Evolutionary conservation across 768 basidiomycete species (phyloP), one percentile per base, ranked within the genome.

Genomic region (Termitomyces sp.): DNA sequence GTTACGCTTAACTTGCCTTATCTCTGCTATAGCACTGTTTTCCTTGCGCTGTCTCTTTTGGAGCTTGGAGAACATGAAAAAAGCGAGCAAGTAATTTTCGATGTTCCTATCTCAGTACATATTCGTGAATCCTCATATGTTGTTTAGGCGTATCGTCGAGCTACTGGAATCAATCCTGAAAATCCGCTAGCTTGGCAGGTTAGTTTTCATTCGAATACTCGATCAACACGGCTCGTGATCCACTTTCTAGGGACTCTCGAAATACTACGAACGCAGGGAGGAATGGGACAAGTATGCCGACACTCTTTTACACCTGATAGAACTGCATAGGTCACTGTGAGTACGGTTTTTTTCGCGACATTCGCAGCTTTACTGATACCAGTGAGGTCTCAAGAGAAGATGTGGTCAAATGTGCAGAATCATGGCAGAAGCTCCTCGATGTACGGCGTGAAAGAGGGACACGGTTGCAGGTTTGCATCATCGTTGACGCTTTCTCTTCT

Each of bases 121-220:
- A 41, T 55, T 51, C 14, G 43, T 32, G 34, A 37, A 53, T 52
- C 54, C 70, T 65, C 47, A 60, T 58, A 52, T 55, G 16, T 46
- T 16, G 37, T 59, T 32, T 64, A 95, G 92, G 79, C 81, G 27
- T 98, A 96, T 69, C 79, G 77, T 44, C 88, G 83, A 62, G 96
- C 95, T 0, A 90, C 86, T 48, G 74, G 79, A 34, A 60, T 82
- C n/a, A 84, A 84, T 58, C 83, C 87, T 13, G 78, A 81, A 2
- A 88, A 91, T 64, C 72, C 79, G 2, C 77, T 95, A 18, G 95
- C 94, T 16, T 88, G 89, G 87, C 94, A 95, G 86, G 93, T 87
- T 58, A 32, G 77, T 66, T 10, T 32, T 57, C 29, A 22, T n/a
- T 5, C 0, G 2, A 10, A 46, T 24, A 5, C 5, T 20, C 2